Percentiles rank a stretch among this genome's conserved stretches.
These are phyloP conservation scores for Mycena polygramma DNA, from an alignment of 768 basidiomycete genomes.

Conservation along the genomic window DNA sequence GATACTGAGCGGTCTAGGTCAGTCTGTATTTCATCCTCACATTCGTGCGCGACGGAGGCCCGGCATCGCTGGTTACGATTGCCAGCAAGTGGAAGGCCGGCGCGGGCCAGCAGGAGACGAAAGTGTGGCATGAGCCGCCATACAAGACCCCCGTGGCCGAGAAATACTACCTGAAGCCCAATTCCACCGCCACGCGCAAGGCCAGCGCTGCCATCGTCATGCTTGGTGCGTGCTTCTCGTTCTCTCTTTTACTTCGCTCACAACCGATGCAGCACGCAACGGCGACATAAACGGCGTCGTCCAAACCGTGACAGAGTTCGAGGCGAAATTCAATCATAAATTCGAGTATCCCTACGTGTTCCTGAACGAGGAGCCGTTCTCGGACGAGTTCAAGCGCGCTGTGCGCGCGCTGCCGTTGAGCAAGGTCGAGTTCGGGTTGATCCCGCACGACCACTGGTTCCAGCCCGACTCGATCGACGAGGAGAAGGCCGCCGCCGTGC, in stretches of 20 bases:
- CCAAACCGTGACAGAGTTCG: constrained; percentile 80
- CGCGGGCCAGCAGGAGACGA: constrained; percentile 36
- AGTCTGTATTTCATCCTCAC: constrained; percentile 74
- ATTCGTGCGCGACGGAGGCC: constrained; percentile 73
- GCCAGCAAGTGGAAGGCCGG: constrained; percentile 49
- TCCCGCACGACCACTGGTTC: constrained; percentile 78
- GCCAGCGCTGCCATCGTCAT: constrained; percentile 90
- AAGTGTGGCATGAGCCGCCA: constrained; percentile 52
- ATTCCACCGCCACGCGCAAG: constrained; percentile 58
- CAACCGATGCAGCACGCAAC: constrained; percentile 62
- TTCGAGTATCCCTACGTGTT: constrained; percentile 91
- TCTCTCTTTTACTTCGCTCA: neutral
- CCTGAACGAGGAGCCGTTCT: constrained; percentile 88
- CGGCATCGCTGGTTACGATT: constrained; percentile 64
- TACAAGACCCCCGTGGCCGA: constrained; percentile 73
- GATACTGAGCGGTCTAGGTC: constrained; percentile 40
- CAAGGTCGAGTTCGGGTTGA: constrained; percentile 68
- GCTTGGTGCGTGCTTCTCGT: constrained; percentile 58
- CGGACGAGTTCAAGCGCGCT: constrained; percentile 78
- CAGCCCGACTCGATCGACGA: constrained; percentile 88
- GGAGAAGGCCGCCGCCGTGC: constrained; percentile 64
- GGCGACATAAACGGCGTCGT: constrained; percentile 70
- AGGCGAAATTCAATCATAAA: constrained; percentile 73
- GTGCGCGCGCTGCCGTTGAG: constrained; percentile 43
- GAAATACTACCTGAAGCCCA: constrained; percentile 63